Evolutionary conservation across 345 rosid genomes (phyloP).

Genomic region (Ceriops tagal): DNA sequence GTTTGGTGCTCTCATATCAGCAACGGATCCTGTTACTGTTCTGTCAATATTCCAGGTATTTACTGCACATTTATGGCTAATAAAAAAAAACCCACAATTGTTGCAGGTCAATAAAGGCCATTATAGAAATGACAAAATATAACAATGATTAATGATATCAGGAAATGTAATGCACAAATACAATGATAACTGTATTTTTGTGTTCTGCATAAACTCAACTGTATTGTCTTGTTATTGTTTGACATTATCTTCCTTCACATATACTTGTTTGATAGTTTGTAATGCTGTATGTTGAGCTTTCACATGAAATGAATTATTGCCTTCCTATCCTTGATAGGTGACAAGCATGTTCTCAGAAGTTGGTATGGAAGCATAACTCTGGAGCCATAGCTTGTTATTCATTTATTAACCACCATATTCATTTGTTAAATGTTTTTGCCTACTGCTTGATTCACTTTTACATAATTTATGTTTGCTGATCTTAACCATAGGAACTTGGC

Average conservation of each 20-base stretch:
- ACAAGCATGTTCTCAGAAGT: too few relatives aligned
- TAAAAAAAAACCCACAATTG: too few relatives aligned
- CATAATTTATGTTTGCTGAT: slow-evolving; percentile 1
- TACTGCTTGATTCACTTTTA: not conserved
- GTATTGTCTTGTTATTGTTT: too few relatives aligned
- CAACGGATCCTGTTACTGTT: slow-evolving; percentile 98
- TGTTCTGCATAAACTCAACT: too few relatives aligned
- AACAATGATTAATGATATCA: too few relatives aligned
- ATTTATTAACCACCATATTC: not conserved
- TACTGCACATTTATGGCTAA: too few relatives aligned
- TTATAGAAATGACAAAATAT: too few relatives aligned
- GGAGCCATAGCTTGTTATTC: not conserved
- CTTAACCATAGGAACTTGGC: slow-evolving; percentile 80
- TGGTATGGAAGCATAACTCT: not conserved
- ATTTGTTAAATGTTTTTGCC: not conserved
- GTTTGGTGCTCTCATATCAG: slow-evolving; percentile 99
- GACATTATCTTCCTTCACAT: not conserved
- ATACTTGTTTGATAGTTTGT: not conserved
- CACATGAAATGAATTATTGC: too few relatives aligned
- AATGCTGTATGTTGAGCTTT: not conserved
- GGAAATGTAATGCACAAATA: too few relatives aligned
- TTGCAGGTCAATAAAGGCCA: too few relatives aligned
- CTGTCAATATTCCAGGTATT: slow-evolving; percentile 93
- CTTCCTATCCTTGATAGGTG: too few relatives aligned
- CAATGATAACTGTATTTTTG: too few relatives aligned